Percentiles rank a stretch among this genome's conserved stretches.
phyloP scores from a whole-genome alignment of 2,329 filamentous ascomycete species.

The Trichoderma oligosporum region DNA sequence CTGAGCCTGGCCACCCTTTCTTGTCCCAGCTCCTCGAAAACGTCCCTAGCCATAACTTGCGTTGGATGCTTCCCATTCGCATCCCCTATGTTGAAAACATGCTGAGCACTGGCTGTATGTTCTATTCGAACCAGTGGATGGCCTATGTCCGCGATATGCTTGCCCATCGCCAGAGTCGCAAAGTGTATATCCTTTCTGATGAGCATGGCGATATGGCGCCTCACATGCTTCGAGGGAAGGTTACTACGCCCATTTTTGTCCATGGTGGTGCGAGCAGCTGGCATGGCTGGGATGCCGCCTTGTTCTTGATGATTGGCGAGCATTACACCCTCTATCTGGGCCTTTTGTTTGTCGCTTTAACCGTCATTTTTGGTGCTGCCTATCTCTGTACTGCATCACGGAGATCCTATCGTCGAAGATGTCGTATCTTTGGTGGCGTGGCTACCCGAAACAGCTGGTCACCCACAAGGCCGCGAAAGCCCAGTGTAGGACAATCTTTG shows the following conservation, averaged over 20 bases:
- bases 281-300: conserved; percentile 27
- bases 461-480: conserved; percentile 15
- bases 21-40: conserved; percentile 21
- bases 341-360: conserved; percentile 16
- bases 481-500: conserved; percentile 16
- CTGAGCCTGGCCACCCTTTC: conserved; percentile 22
- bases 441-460: conserved; percentile 16
- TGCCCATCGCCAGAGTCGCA: conserved; percentile 9
- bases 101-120: conserved; percentile 29
- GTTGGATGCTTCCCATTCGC: conserved; percentile 26
- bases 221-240: conserved; percentile 27
- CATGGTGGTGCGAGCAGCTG: conserved; percentile 28
- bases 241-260: conserved; percentile 25
- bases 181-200: conserved; percentile 19
- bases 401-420: conserved; percentile 13
- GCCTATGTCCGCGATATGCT: conserved; percentile 22
- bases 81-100: conserved; percentile 29
- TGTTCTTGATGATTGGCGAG: conserved; percentile 24
- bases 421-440: conserved; percentile 16
- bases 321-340: conserved; percentile 22
- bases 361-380: conserved; percentile 3
- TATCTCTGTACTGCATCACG: conserved; percentile 13
- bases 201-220: conserved; percentile 24
- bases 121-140: conserved; percentile 29
- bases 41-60: conserved; percentile 25